A percentile compares a stretch with the other conserved stretches of the same genome.
Conservation (phyloP, 2,329 filamentous ascomycete genomes). For the Cercospora brassicicola region DNA sequence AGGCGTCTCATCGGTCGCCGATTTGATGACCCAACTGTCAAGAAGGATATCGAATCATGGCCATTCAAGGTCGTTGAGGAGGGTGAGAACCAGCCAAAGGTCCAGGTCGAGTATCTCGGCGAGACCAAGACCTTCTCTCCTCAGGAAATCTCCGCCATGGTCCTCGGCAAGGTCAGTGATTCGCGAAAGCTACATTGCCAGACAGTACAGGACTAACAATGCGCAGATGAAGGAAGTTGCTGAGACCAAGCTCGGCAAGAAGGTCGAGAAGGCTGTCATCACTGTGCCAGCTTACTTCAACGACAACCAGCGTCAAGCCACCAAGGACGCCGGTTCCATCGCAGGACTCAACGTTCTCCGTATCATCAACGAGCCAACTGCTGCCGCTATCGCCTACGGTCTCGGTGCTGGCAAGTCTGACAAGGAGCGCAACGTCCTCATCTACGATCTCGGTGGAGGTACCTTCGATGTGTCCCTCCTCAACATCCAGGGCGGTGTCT, state of each 20-base stretch:
- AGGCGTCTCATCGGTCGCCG: conserved; percentile 97
- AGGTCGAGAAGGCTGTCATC: conserved; percentile 98
- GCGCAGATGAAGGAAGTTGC: conserved; percentile 97
- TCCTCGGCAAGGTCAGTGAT: conserved; percentile 83
- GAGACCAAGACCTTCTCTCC: conserved; percentile 96
- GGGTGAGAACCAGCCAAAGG: conserved; percentile 74
- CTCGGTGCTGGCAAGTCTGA: conserved; percentile 63
- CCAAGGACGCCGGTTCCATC: conserved; percentile 98
- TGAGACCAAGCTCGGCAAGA: conserved; percentile 97
- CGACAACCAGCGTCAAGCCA: conserved; percentile 99
- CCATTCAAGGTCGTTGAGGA: conserved; percentile 97
- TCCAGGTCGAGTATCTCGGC: conserved; percentile 92
- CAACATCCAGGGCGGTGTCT: conserved; percentile 98
- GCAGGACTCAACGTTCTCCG: conserved; percentile 96
- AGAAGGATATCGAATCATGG: conserved; percentile 99
- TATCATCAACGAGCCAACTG: conserved; percentile 99
- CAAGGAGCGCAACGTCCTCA: conserved; percentile 98
- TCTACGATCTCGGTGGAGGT: conserved; percentile 99
- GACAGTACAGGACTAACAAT: conserved; percentile 21
- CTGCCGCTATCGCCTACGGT: conserved; percentile 97
- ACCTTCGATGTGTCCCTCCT: conserved; percentile 99
- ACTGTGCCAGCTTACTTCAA: conserved; percentile 99
- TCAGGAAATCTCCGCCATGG: conserved; percentile 99
- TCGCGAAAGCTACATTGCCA: not conserved
- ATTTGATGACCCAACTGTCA: conserved; percentile 92